Base-by-base conservation (phyloP, 2,329 filamentous ascomycete species). In the Beauveria scarabaeidicola region DNA sequence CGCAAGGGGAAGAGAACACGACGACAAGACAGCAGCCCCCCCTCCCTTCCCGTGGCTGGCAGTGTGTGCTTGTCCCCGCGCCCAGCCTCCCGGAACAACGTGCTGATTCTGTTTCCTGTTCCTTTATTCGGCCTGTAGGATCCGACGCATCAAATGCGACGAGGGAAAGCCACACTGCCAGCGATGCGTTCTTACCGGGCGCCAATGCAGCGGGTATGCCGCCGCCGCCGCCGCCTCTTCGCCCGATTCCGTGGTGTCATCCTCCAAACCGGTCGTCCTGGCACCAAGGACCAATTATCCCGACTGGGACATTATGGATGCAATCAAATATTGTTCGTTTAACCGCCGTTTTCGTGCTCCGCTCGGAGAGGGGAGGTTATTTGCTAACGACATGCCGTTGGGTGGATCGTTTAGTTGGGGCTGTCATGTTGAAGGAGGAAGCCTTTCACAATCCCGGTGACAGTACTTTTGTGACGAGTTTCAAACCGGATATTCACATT, bases 71-170 rank as follows among this genome's bases (percentile, higher is more conserved):
- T 32, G 48, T 52, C 32, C 32, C 32, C 32, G 48, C 27, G 29
- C 43, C 13, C 53, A 19, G 32, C 6, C 4, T 19, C n/a, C 3
- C 13, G n/a, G n/a, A 17, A 36, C 11, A 11, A 4, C 9, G 10
- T 44, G 44, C 52, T 54, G 36, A 54, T 25, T n/a, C 44, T 41
- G 17, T 52, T 23, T 43, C 23, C 44, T 5, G 36, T 51, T 51
- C 43, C 19, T 50, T 44, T 23, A n/a, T 50, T 43, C 51, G 44
- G 15, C 27, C 11, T 17, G 38, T 46, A 60, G 58, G 32, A 50
- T 55, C 27, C 58, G 58, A 32, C 52, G 53, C 23, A 57, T 61
- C 21, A 61, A 61, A 52, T 61, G 59, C 9, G 59, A 61, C 21
- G 59, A 61, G 21, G 59, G 32, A 46, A 61, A 61, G 40, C 59